Percentiles rank a stretch among this genome's conserved stretches.
These are phyloP conservation scores for Parathielavia hyrcaniae DNA, from an alignment of 495 filamentous ascomycete genomes.

Conservation along the genomic window DNA sequence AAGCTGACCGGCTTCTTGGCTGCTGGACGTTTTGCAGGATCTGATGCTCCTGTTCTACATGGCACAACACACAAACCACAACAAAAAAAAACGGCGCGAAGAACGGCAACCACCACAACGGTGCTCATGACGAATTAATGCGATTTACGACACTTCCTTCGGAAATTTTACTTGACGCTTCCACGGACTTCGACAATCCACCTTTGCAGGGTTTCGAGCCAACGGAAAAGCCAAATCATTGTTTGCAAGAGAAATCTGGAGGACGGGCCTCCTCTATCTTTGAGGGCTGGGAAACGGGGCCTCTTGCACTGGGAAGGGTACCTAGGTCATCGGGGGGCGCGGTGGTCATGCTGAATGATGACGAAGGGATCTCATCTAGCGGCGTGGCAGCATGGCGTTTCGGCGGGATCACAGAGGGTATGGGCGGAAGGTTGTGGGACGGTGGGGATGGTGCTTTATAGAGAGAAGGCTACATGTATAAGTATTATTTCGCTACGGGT, in stretches of 20 bases:
- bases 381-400: slow-evolving; percentile 5
- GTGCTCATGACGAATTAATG: slow-evolving; percentile 26
- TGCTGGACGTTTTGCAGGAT: slow-evolving; percentile 19
- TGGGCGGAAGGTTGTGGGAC: background rate
- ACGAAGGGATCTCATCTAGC: background rate
- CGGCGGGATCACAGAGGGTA: background rate
- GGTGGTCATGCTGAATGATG: slow-evolving; percentile 10
- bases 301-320: slow-evolving; percentile 2
- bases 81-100: slow-evolving; percentile 3
- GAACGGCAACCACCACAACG: slow-evolving; percentile 6
- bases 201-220: slow-evolving; percentile 8
- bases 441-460: slow-evolving; percentile 7
- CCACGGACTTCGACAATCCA: slow-evolving; percentile 2
- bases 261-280: slow-evolving; percentile 6
- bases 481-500: slow-evolving; percentile 17
- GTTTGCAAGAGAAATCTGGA: background rate
- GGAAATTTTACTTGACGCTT: slow-evolving; percentile 8
- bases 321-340: too few species aligned
- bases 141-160: slow-evolving; percentile 20
- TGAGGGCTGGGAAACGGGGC: background rate
- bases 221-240: background rate
- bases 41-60: slow-evolving; percentile 13
- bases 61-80: slow-evolving; percentile 3
- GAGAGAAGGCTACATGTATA: slow-evolving; percentile 21
- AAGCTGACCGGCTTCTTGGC: slow-evolving; percentile 16